These are phyloP conservation scores for Penicillium sp. DNA, from an alignment of 2,329 filamentous ascomycete species.

Conservation along the genomic window DNA sequence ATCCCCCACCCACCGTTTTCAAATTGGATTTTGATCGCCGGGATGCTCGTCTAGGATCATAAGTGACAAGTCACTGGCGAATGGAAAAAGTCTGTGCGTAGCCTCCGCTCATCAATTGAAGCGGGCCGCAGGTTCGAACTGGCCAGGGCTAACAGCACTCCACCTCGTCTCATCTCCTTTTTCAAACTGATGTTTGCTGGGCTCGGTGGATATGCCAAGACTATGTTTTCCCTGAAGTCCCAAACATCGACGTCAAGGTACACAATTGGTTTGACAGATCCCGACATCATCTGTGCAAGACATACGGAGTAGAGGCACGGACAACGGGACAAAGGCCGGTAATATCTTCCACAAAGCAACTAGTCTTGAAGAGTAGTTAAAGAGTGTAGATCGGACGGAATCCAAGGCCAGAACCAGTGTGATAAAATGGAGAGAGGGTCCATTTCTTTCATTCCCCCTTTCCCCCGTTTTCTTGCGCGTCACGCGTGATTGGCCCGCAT, in stretches of 20 bases:
- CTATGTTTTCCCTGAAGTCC: neutral
- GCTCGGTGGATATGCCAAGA: neutral
- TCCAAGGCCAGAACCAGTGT: slow-evolving; percentile 6
- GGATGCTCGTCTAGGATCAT: slow-evolving; percentile 8
- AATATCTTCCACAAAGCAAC: neutral
- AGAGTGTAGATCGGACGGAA: slow-evolving; percentile 7
- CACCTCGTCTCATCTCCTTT: neutral
- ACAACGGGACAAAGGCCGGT: neutral
- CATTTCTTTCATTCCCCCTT: slow-evolving; percentile 13
- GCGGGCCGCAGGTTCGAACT: slow-evolving; percentile 6
- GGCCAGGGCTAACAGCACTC: slow-evolving; percentile 1
- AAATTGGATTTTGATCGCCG: slow-evolving; percentile 7
- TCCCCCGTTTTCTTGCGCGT: slow-evolving; percentile 12
- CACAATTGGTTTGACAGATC: neutral
- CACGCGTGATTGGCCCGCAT: slow-evolving; percentile 20
- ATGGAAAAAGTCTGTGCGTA: slow-evolving; percentile 6
- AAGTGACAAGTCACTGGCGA: slow-evolving; percentile 8
- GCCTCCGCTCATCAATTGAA: slow-evolving; percentile 3
- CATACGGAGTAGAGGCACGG: neutral
- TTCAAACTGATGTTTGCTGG: neutral
- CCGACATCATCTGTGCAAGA: neutral
- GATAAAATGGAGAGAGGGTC: neutral
- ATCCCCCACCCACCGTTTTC: too few relatives aligned
- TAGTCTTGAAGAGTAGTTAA: slow-evolving; percentile 3
- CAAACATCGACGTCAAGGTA: too few relatives aligned